Percentiles rank a stretch among this genome's conserved stretches.
These are phyloP conservation scores for Lithospermum erythrorhizon DNA, from an alignment of 257 asterid species.

Conservation along the genomic window DNA sequence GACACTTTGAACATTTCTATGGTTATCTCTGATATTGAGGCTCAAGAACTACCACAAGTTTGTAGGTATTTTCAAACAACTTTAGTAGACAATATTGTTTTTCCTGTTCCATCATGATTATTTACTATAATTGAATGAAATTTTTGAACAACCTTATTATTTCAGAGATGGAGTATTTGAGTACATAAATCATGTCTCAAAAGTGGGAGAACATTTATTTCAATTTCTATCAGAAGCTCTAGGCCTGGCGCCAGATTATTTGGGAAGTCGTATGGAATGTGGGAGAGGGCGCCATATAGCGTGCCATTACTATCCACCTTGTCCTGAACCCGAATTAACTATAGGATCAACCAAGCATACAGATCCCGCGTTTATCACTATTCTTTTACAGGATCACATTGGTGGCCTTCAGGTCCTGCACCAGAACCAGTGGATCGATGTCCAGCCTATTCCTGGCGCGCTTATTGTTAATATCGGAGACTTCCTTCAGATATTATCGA, in stretches of 20 bases:
- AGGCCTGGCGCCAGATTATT: conserved; percentile 8
- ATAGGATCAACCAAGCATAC: conserved; percentile 10
- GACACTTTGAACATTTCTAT: conserved; percentile 4
- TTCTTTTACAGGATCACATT: conserved; percentile 12
- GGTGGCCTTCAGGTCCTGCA: conserved; percentile 14
- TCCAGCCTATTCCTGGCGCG: conserved; percentile 4
- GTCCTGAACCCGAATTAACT: conserved; percentile 12
- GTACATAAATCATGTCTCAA: neutral
- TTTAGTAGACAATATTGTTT: too few species aligned
- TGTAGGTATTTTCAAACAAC: conserved; percentile 3
- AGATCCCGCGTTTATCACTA: conserved; percentile 10
- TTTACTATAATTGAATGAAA: too few species aligned
- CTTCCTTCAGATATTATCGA: neutral
- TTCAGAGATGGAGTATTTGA: conserved; percentile 1
- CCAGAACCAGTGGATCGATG: conserved; percentile 13
- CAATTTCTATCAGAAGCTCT: conserved; percentile 12
- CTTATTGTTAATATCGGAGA: conserved; percentile 13
- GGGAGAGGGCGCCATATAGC: conserved; percentile 10
- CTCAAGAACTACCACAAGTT: conserved; percentile 6
- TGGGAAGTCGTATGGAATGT: conserved; percentile 7
- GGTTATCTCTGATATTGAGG: conserved; percentile 8
- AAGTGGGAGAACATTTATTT: conserved; percentile 5
- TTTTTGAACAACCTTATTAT: too few species aligned
- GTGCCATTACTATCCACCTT: conserved; percentile 16
- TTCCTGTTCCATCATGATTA: too few species aligned